A percentile compares a stretch with the other conserved stretches of the same genome.
phyloP scores from a whole-genome alignment of 352 stramenopile species.

The Globisporangium cederbergense region DNA sequence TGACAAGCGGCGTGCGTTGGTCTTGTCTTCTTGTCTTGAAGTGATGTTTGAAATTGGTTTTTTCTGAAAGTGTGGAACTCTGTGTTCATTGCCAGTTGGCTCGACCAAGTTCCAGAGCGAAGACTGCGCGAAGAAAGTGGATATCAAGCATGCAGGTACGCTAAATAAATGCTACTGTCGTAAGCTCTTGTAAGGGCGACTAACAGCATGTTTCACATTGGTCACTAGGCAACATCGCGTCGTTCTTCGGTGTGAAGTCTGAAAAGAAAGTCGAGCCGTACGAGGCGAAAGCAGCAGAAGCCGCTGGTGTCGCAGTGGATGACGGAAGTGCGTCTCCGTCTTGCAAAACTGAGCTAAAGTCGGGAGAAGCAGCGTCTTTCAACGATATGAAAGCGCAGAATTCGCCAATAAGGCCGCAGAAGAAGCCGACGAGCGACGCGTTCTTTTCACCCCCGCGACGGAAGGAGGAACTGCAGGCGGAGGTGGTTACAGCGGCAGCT shows the following conservation, averaged over 20 bases:
- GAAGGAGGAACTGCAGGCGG: conserved; percentile 3
- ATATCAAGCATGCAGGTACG: conserved; percentile 72
- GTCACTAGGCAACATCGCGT: conserved; percentile 56
- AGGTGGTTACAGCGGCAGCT: neutral
- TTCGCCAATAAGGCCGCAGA: neutral
- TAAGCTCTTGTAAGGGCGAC: neutral
- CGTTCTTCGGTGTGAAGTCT: conserved; percentile 53
- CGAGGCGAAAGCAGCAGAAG: neutral
- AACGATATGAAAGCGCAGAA: neutral
- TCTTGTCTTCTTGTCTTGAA: neutral
- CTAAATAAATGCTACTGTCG: neutral
- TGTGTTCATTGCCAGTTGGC: conserved; percentile 38
- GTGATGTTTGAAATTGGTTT: neutral
- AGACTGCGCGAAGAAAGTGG: conserved; percentile 67
- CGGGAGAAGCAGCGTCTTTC: neutral
- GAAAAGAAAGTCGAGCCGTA: conserved; percentile 18
- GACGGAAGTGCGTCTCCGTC: neutral
- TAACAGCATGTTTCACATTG: neutral
- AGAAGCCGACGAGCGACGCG: conserved; percentile 5
- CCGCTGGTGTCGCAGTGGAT: neutral
- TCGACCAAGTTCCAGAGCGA: conserved; percentile 73
- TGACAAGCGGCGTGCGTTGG: conserved; percentile 51
- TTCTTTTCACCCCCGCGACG: conserved; percentile 8
- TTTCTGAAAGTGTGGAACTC: neutral
- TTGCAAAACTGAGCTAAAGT: neutral